Conservation (phyloP, 1,139 yeast genomes). For the Wickerhamiella infanticola region DNA sequence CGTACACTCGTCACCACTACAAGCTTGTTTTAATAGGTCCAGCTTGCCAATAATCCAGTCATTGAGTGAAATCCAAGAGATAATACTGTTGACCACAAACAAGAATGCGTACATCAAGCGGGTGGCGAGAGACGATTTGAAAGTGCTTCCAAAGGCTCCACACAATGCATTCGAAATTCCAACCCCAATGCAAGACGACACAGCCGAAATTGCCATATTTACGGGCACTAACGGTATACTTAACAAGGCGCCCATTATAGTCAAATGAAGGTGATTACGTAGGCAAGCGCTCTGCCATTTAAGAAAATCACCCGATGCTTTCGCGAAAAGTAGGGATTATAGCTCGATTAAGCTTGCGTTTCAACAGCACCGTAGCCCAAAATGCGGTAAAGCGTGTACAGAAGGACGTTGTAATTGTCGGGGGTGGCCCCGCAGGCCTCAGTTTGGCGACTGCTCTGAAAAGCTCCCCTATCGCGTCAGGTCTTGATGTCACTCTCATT, state of each 20-base stretch:
- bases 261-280: too few relatives aligned
- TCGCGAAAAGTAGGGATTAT: background rate
- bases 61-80: conserved; percentile 85
- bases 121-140: conserved; percentile 59
- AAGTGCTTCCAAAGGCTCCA: conserved; percentile 33
- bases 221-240: conserved; percentile 51
- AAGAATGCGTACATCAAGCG: conserved; percentile 74
- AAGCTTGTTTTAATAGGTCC: conserved; percentile 55
- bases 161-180: conserved; percentile 63
- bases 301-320: too few relatives aligned
- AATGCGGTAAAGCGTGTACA: background rate
- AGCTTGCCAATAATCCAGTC: conserved; percentile 66
- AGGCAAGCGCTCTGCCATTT: too few relatives aligned
- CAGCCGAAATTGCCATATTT: conserved; percentile 46
- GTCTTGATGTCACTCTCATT: conserved; percentile 49
- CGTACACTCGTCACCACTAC: conserved; percentile 74
- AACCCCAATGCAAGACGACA: conserved; percentile 75
- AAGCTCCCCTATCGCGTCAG: conserved; percentile 43
- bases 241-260: conserved; percentile 64
- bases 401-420: conserved; percentile 69
- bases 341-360: background rate
- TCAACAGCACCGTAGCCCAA: background rate
- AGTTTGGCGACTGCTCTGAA: conserved; percentile 68
- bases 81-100: conserved; percentile 57
- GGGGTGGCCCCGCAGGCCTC: conserved; percentile 97